Evolutionary conservation across 352 stramenopile genomes (phyloP), one percentile per base, ranked within the genome.

Genomic region (Stramenopiles sp.): DNA sequence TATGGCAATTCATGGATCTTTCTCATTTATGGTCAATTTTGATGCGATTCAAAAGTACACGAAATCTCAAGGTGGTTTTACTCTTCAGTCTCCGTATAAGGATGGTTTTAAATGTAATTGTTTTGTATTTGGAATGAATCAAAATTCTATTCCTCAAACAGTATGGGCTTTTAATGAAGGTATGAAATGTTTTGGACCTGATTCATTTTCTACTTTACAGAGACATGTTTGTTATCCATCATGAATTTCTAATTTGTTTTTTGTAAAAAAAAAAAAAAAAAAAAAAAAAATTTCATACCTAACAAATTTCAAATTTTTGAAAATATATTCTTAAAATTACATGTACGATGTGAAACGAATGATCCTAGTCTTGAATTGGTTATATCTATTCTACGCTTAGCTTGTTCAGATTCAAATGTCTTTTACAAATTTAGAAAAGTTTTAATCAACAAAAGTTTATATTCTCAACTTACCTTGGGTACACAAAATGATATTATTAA

Each of bases 141-240:
- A 8, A 24, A 34, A 42, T 40, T 10, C 8, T 23, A 10, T 42
- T 24, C 8, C n/a, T 20, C 10, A 42, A 18, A 43, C 35, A 4
- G 4, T 17, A 12, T 29, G 8, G 4, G 19, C 40, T 4, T 36
- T 4, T 17, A 23, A 41, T 4, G 26, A 37, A 4, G 35, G 8
- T 12, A 8, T 37, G 4, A 23, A 8, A 4, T 19, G 10, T 4
- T 71, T 85, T 29, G 59, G 71, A 29, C 72, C 74, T 1, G 86
- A 90, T 48, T 70, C 86, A 42, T 89, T 88, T 23, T 86, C 86
- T 36, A 64, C 83, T 29, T 72, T 91, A 58, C 72, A 90, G 43
- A 60, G 59, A 10, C 22, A 20, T 20, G 22, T 32, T n/a, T n/a
- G n/a, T n/a, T n/a, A n/a, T n/a, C n/a, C n/a, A n/a, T n/a, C n/a